A percentile compares a stretch with the other conserved stretches of the same genome.
Conservation (phyloP, 352 stramenopile species). For the Elongisporangium prolatum region DNA sequence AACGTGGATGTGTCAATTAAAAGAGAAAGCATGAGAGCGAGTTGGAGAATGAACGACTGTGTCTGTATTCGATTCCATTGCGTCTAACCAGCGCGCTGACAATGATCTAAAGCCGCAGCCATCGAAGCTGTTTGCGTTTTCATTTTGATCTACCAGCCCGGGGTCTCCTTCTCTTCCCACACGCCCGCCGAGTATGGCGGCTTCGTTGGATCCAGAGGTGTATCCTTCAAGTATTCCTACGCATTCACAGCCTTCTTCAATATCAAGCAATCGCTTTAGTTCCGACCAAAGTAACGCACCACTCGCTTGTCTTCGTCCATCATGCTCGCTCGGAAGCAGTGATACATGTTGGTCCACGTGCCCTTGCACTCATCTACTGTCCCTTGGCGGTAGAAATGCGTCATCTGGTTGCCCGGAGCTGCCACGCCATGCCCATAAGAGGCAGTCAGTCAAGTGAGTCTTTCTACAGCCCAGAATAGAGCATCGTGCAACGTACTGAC, state of each 20-base stretch:
- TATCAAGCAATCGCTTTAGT: background rate
- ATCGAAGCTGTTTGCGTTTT: background rate
- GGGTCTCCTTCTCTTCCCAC: conserved; percentile 60
- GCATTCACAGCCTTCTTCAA: conserved; percentile 1
- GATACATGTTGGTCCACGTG: conserved; percentile 78
- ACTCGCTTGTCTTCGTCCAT: conserved; percentile 72
- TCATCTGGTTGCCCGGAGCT: conserved; percentile 80
- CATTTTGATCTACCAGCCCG: conserved; percentile 47
- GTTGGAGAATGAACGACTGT: conserved; percentile 1
- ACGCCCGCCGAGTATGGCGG: conserved; percentile 49
- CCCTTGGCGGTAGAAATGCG: conserved; percentile 74
- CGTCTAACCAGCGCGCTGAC: conserved; percentile 2
- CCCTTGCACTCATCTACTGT: conserved; percentile 73
- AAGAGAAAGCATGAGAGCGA: conserved; percentile 11
- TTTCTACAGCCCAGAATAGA: background rate
- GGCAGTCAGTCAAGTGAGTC: background rate
- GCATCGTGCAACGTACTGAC: conserved; percentile 56
- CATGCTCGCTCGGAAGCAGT: conserved; percentile 71
- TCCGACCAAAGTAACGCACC: conserved; percentile 15
- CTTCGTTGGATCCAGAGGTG: conserved; percentile 53
- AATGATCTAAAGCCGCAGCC: background rate
- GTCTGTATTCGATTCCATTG: conserved; percentile 1
- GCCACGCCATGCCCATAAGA: background rate
- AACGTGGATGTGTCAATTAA: conserved; percentile 4
- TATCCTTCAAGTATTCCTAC: conserved; percentile 64